phyloP scores from a whole-genome alignment of 2,329 filamentous ascomycete genomes.

The Dryadomyces sulphureus region DNA sequence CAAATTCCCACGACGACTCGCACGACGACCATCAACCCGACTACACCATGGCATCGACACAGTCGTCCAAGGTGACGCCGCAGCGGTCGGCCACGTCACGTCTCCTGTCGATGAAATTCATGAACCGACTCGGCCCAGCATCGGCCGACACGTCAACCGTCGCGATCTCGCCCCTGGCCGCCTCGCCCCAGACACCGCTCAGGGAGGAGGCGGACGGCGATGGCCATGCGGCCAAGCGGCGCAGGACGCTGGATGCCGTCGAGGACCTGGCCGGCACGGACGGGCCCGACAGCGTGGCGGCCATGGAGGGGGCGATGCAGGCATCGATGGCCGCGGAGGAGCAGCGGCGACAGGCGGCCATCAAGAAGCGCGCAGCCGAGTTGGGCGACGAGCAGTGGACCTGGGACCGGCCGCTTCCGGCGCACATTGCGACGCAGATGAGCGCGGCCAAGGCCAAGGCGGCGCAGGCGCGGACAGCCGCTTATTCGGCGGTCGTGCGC shows the following conservation, averaged over 20 bases:
- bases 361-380: constrained; percentile 47
- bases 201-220: background rate
- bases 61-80: constrained; percentile 16
- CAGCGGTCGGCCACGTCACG: constrained; percentile 54
- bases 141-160: constrained; percentile 24
- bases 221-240: constrained; percentile 41
- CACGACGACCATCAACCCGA: background rate
- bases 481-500: constrained; percentile 40
- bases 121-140: constrained; percentile 66
- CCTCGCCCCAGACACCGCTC: constrained; percentile 19
- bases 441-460: constrained; percentile 16
- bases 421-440: constrained; percentile 14
- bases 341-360: constrained; percentile 42
- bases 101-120: constrained; percentile 92
- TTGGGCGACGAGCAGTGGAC: constrained; percentile 65
- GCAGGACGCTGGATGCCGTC: constrained; percentile 25
- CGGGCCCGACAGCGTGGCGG: constrained; percentile 17
- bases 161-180: constrained; percentile 2
- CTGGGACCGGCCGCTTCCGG: constrained; percentile 34
- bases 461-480: background rate
- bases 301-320: constrained; percentile 44
- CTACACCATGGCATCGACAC: constrained; percentile 4
- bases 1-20: background rate
- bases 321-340: constrained; percentile 54
- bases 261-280: too few species aligned